Base-by-base conservation (phyloP, 2,329 filamentous ascomycete species). In the Scedosporium aurantiacum region DNA sequence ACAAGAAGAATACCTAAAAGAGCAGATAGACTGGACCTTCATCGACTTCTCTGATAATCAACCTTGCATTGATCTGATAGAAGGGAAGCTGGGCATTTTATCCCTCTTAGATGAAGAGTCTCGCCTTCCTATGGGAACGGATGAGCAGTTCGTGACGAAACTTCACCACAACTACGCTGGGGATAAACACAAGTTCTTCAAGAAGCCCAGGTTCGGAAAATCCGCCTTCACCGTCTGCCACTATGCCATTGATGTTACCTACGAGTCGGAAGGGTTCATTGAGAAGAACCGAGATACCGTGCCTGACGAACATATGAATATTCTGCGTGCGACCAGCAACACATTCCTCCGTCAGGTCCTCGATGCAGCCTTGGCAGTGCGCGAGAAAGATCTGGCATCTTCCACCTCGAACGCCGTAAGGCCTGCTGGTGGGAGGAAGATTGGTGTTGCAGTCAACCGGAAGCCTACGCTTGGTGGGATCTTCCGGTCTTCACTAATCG, bases 41-140 rank as follows among this genome's bases (percentile, higher is more conserved):
- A 99, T 99, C 72, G 94, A 99, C 72, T 99, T 99, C 75, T 96
- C 93, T 5, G 94, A 99, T 75, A 99, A 99, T 69, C 94, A 99
- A 76, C 94, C 94, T 18, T 99, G 94, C 78, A 99, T 99, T 69
- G 94, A 99, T 73, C 78, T 99, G 60, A 99, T 99, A 67, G 94
- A 99, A 77, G 93, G 91, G 67, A 97, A 96, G 74, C 83, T 99
- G 67, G 94, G 94, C 74, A 89, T 99, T 59, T 76, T 99, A 65
- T 91, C 93, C 21, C 80, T 99, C 28, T 79, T 99, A 45, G 94
- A 99, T 68, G 95, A 99, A 78, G 94, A 99, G 74, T 97, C 93
- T 18, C 86, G 94, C 66, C 78, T 99, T 63, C 94, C 94, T 12
- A 97, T 97, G 91, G 94, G 94, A 57, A 93, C 91, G 0, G 94